Percentiles rank a stretch among this genome's conserved stretches.
These are phyloP conservation scores for Cubamyces lactineus DNA, from an alignment of 768 basidiomycete genomes.

Conservation along the genomic window DNA sequence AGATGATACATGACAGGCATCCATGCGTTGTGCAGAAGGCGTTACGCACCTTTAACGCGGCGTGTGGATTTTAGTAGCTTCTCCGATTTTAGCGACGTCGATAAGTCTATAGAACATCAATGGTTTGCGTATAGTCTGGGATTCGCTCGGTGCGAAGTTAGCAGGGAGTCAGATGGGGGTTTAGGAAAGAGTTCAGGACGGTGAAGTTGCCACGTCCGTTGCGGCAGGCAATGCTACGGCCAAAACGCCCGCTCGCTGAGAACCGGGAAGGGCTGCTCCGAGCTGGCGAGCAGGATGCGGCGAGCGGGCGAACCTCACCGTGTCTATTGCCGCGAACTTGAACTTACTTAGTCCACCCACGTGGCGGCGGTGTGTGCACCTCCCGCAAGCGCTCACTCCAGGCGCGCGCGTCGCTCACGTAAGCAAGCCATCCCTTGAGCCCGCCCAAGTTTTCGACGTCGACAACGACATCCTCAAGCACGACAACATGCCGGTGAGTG, in stretches of 20 bases:
- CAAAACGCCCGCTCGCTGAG: background rate
- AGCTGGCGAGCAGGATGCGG: background rate
- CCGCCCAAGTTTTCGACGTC: conserved; percentile 22
- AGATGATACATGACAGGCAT: background rate
- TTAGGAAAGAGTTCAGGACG: background rate
- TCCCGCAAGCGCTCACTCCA: conserved; percentile 9
- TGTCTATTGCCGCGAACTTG: background rate
- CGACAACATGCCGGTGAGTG: conserved; percentile 34
- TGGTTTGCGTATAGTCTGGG: too few relatives aligned
- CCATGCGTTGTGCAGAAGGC: background rate
- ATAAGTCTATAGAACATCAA: too few relatives aligned
- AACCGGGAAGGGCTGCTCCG: background rate
- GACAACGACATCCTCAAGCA: conserved; percentile 28
- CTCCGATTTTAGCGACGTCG: background rate
- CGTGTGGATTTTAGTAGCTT: background rate
- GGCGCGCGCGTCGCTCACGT: conserved; percentile 20
- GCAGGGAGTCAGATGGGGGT: too few relatives aligned
- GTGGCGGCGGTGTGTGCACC: conserved; percentile 14
- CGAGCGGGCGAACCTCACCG: conserved; percentile 18
- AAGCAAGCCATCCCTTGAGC: conserved; percentile 16
- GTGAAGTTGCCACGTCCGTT: background rate
- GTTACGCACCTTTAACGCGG: background rate
- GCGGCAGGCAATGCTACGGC: background rate
- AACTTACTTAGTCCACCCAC: conserved; percentile 13
- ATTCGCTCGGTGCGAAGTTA: too few relatives aligned